A percentile compares a stretch with the other conserved stretches of the same genome.
These are phyloP conservation scores for Prunus campanulata DNA, from an alignment of 306 rosid species.

Conservation along the genomic window DNA sequence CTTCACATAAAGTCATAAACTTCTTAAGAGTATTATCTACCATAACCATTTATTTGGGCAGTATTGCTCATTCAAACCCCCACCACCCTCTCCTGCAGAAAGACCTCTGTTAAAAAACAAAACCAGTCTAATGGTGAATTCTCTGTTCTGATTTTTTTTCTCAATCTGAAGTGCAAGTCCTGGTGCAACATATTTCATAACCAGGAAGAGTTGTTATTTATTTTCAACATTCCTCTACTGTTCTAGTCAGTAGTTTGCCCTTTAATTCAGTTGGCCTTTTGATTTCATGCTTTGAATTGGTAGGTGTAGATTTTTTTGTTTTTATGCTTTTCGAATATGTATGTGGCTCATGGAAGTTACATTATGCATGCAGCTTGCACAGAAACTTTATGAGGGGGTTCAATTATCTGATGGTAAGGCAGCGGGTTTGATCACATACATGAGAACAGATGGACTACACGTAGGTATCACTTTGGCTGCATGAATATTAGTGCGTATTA, in stretches of 20 bases:
- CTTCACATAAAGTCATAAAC: background rate
- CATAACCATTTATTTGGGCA: background rate
- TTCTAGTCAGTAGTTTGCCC: background rate
- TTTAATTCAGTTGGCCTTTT: background rate
- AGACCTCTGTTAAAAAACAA: background rate
- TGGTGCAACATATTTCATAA: background rate
- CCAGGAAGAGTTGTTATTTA: background rate
- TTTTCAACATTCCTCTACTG: background rate
- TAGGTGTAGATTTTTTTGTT: background rate
- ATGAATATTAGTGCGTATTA: constrained; percentile 21
- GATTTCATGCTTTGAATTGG: background rate
- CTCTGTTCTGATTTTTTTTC: background rate
- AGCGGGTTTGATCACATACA: constrained; percentile 82
- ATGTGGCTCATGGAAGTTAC: constrained; percentile 12
- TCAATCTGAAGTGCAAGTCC: background rate
- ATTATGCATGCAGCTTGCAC: constrained; percentile 76
- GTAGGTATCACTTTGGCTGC: constrained; percentile 65
- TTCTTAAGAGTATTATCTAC: too few species aligned
- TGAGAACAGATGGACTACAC: constrained; percentile 89
- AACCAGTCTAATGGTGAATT: background rate
- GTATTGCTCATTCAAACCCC: background rate
- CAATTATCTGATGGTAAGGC: constrained; percentile 74
- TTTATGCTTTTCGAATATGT: background rate
- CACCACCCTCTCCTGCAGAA: background rate
- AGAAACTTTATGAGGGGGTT: constrained; percentile 92